phyloP scores from a whole-genome alignment of 257 asterid genomes.

The Orobanche coerulescens region DNA sequence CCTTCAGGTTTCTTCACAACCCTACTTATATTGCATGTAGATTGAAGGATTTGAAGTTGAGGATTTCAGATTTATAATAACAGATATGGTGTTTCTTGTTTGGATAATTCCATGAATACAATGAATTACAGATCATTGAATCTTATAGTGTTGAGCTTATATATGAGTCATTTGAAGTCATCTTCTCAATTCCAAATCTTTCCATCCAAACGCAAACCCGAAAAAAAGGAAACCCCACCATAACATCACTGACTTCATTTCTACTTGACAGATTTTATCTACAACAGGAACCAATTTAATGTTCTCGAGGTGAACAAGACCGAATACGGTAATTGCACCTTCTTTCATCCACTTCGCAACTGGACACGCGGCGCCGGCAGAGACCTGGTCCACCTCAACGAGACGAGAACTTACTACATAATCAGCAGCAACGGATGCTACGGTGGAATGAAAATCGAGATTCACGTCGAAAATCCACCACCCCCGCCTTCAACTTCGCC shows the following conservation, averaged over 20 bases:
- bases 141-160: too few relatives aligned
- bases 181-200: too few relatives aligned
- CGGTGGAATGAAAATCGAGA: constrained; percentile 66
- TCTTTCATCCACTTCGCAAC: constrained; percentile 57
- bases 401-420: constrained; percentile 61
- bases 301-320: constrained; percentile 86
- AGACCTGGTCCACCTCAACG: constrained; percentile 87
- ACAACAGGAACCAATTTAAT: constrained; percentile 58
- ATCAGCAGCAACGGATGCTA: constrained; percentile 83
- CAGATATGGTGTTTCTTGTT: too few relatives aligned
- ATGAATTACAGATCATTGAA: too few relatives aligned
- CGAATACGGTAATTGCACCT: constrained; percentile 48
- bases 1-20: too few relatives aligned
- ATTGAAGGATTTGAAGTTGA: too few relatives aligned
- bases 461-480: constrained; percentile 50
- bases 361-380: constrained; percentile 85
- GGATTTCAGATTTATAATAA: too few relatives aligned
- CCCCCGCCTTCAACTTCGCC: constrained; percentile 61
- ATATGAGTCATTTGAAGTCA: too few relatives aligned
- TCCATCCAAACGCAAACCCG: too few relatives aligned
- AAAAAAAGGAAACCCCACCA: too few relatives aligned
- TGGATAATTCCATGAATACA: too few relatives aligned
- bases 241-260: neutral
- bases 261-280: constrained; percentile 50
- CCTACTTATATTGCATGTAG: too few relatives aligned